Evolutionary conservation across 257 asterid genomes (phyloP), one percentile per base, ranked within the genome.

Genomic region (Gentiana straminea): DNA sequence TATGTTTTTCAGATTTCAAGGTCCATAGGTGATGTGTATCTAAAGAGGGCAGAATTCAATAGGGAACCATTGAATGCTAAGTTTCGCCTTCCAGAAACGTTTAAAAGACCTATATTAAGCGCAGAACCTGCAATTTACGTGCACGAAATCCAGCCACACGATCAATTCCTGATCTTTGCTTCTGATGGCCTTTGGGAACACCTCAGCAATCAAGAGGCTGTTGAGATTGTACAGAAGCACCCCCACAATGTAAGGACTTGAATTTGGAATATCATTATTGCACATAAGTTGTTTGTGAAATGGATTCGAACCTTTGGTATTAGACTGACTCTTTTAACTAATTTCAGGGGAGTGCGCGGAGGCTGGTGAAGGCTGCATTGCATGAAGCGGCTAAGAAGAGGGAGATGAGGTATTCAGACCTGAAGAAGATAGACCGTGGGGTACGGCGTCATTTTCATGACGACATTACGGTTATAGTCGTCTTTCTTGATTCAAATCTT

Each of bases 141-240:
- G 57, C 78, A 68, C 32, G 76, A 74, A 69, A 78, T 78, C 45
- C 71, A 71, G 58, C 74, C 78, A 37, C 59, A 74, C 3, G 84
- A 78, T 59, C 75, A 74, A 43, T 78, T 78, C 50, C 74, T 78
- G 61, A 78, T 78, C 61, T 59, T 78, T 68, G 84, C 84, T 49
- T 78, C 84, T 13, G 84, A 78, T 52, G 84, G 84, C 49, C 80
- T 78, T 33, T 78, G 84, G 84, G 84, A 78, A 55, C 84, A 78
- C 68, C 76, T 78, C 24, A 68, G 61, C 78, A 71, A 78, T 57
- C 83, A 77, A 64, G 83, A 77, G 49, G 83, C 83, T 2, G 77
- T 77, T 51, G 79, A 70, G 60, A 77, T 77, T n/a, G 83, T 77
- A 53, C 83, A 67, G 55, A 70, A 73, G 45, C 57, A 68, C 36